phyloP scores from a whole-genome alignment of 2,329 filamentous ascomycete species.

The Aspergillus aculeatus region DNA sequence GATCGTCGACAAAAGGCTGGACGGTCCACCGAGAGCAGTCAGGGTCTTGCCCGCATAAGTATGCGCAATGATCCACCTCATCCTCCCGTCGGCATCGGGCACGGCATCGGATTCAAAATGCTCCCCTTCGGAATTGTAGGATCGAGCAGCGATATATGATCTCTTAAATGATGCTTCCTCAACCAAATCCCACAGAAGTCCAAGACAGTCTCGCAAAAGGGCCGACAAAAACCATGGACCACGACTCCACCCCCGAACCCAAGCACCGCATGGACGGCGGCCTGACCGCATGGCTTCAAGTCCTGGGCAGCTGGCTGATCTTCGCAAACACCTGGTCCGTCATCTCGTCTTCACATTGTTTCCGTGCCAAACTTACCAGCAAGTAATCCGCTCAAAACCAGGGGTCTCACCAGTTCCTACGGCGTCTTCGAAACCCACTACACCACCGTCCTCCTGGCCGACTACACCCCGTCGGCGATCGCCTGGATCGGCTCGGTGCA shows the following conservation, averaged over 20 bases:
- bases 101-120: neutral
- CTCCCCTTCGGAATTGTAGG: neutral
- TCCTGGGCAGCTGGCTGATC: slow-evolving; percentile 13
- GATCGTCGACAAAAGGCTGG: too few relatives aligned
- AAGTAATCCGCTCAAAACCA: neutral
- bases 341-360: slow-evolving; percentile 35
- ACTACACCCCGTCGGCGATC: slow-evolving; percentile 36
- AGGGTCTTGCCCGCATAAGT: neutral
- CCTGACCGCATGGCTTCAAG: slow-evolving; percentile 18
- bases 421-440: neutral
- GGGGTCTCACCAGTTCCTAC: neutral
- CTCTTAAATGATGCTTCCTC: neutral
- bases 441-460: slow-evolving; percentile 29
- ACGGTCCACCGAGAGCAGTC: too few relatives aligned
- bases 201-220: neutral
- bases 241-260: neutral
- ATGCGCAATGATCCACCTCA: neutral
- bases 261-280: slow-evolving; percentile 10
- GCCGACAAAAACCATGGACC: neutral
- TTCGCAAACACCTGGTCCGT: slow-evolving; percentile 18
- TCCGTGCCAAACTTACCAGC: neutral
- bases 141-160: neutral
- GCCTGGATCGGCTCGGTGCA: slow-evolving; percentile 54
- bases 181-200: neutral
- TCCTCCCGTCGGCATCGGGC: neutral